These are phyloP conservation scores for Cenchrus purpureus DNA, from an alignment of 176 grass and related monocot genomes.

Conservation along the genomic window DNA sequence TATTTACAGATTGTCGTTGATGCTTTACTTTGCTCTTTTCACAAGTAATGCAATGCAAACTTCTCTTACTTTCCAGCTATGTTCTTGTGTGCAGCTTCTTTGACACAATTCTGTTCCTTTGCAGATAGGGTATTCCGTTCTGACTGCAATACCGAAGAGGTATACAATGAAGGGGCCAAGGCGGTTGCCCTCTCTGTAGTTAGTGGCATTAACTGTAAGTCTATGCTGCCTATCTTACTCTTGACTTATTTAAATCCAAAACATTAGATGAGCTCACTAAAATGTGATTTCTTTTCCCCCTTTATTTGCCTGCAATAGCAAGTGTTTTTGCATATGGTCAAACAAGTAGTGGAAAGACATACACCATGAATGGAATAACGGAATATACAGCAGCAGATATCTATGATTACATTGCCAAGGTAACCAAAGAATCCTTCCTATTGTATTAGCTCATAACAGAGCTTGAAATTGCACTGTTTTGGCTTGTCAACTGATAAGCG, in stretches of 20 bases:
- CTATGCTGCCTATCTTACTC: slow-evolving; percentile 22
- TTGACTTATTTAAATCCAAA: slow-evolving; percentile 17
- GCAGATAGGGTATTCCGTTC: slow-evolving; percentile 84
- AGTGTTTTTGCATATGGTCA: slow-evolving; percentile 99
- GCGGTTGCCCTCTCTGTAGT: slow-evolving; percentile 93
- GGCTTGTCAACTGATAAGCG: not conserved
- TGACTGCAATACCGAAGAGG: slow-evolving; percentile 71
- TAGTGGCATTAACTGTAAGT: slow-evolving; percentile 97
- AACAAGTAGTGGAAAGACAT: slow-evolving; percentile 99
- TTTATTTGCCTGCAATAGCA: slow-evolving; percentile 48
- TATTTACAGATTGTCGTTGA: slow-evolving; percentile 6
- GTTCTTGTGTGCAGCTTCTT: slow-evolving; percentile 18
- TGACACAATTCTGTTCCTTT: slow-evolving; percentile 38
- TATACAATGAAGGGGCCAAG: slow-evolving; percentile 82
- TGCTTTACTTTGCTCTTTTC: slow-evolving; percentile 27
- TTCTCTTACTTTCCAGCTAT: slow-evolving; percentile 39
- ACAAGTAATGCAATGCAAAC: slow-evolving; percentile 34
- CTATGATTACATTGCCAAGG: slow-evolving; percentile 92
- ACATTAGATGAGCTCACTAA: slow-evolving; percentile 13
- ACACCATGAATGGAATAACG: slow-evolving; percentile 96
- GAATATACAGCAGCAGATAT: slow-evolving; percentile 87
- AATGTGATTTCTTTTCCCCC: not conserved
- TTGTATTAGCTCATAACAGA: not conserved
- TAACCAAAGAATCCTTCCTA: slow-evolving; percentile 28
- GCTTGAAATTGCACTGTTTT: not conserved